phyloP scores from a whole-genome alignment of 768 basidiomycete genomes.

The Leccinum uliginosum region DNA sequence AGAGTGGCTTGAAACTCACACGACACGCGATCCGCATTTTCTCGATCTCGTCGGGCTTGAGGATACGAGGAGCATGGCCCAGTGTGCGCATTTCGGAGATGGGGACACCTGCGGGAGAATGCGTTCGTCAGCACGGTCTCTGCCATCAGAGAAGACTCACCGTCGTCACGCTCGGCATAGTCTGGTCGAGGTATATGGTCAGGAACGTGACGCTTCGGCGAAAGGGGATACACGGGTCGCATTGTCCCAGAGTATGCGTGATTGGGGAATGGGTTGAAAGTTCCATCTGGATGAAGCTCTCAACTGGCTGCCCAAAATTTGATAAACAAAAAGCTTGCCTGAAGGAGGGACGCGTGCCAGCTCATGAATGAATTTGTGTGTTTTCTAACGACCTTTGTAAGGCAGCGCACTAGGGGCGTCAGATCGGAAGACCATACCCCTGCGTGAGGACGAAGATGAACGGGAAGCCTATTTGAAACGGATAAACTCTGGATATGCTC shows the following conservation, averaged over 20 bases:
- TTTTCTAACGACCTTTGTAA: slow-evolving; percentile 51
- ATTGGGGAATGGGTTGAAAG: slow-evolving; percentile 74
- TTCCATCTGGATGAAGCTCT: slow-evolving; percentile 50
- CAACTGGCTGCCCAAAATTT: neutral
- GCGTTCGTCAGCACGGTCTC: neutral
- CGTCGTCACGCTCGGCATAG: slow-evolving; percentile 60
- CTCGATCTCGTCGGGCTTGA: slow-evolving; percentile 72
- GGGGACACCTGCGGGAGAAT: slow-evolving; percentile 46
- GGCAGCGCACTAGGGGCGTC: neutral
- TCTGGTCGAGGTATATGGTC: slow-evolving; percentile 84
- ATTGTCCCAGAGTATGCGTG: slow-evolving; percentile 77
- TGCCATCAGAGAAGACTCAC: slow-evolving; percentile 36
- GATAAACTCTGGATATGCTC: slow-evolving; percentile 34
- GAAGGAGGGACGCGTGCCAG: slow-evolving; percentile 38
- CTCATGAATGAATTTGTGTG: slow-evolving; percentile 74
- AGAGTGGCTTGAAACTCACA: slow-evolving; percentile 45
- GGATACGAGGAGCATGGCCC: slow-evolving; percentile 61
- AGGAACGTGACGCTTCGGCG: slow-evolving; percentile 71
- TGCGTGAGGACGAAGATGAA: slow-evolving; percentile 2
- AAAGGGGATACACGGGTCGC: slow-evolving; percentile 85
- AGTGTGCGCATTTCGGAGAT: slow-evolving; percentile 51
- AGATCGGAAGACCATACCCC: slow-evolving; percentile 20
- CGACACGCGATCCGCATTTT: slow-evolving; percentile 85
- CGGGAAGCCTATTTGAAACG: neutral
- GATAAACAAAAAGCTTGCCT: slow-evolving; percentile 6